phyloP scores from a whole-genome alignment of 2,329 filamentous ascomycete species.

The Phialemoniopsis sp. region DNA sequence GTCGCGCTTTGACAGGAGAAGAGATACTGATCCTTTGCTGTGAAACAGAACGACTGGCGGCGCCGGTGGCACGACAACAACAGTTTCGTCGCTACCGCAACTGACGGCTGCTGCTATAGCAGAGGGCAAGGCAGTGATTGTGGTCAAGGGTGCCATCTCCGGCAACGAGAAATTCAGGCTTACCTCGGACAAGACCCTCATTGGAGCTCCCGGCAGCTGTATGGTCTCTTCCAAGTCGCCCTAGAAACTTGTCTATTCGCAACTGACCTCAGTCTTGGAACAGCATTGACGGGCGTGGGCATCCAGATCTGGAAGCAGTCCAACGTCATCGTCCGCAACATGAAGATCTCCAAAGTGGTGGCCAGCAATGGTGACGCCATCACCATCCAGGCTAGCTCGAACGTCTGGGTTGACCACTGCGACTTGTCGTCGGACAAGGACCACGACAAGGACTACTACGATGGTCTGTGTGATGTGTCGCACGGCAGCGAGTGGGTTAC shows the following conservation, averaged over 20 bases:
- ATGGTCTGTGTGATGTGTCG: constrained; percentile 61
- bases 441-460: constrained; percentile 66
- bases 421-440: constrained; percentile 57
- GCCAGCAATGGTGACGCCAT: constrained; percentile 56
- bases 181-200: constrained; percentile 45
- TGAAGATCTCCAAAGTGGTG: constrained; percentile 52
- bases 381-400: constrained; percentile 47
- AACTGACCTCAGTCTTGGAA: constrained; percentile 7
- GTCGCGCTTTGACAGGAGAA: too few relatives aligned
- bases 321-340: constrained; percentile 62
- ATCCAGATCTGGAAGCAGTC: constrained; percentile 45
- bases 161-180: constrained; percentile 36
- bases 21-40: too few relatives aligned
- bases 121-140: constrained; percentile 37
- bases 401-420: constrained; percentile 65
- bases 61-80: constrained; percentile 47
- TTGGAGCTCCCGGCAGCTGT: constrained; percentile 34
- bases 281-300: constrained; percentile 37
- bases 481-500: constrained; percentile 61
- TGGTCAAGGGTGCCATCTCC: constrained; percentile 39
- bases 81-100: constrained; percentile 44
- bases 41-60: constrained; percentile 44
- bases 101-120: constrained; percentile 45
- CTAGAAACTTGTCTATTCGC: neutral
- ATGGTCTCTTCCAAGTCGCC: constrained; percentile 4